A percentile compares a stretch with the other conserved stretches of the same genome.
Evolutionary conservation across 1,284 basidiomycete genomes (phyloP).

Genomic region (Apiotrichum brassicae): DNA sequence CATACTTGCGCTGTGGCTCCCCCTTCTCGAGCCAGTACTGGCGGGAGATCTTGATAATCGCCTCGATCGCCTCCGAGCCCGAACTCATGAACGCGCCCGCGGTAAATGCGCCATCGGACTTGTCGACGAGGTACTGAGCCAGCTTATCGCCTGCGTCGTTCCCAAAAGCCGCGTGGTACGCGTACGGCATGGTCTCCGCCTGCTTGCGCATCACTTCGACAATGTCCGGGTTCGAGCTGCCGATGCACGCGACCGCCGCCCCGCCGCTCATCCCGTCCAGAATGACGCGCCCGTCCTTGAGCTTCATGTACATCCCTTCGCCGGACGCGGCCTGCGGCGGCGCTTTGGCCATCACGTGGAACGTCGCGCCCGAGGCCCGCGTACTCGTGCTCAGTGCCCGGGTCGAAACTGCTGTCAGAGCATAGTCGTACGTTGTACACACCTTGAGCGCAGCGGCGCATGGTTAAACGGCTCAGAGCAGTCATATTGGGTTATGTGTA

Average conservation of each 20-base stretch:
- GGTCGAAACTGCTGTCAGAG: no score
- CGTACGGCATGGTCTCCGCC: conserved; percentile 23
- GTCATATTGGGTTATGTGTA: no score
- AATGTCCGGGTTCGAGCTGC: conserved; percentile 60
- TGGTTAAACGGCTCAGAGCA: no score
- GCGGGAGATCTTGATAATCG: conserved; percentile 28
- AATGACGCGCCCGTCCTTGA: conserved; percentile 20
- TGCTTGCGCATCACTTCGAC: conserved; percentile 24
- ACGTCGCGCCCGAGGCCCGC: neutral
- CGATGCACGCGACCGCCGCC: conserved; percentile 73
- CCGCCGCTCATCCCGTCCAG: conserved; percentile 54
- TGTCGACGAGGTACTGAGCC: conserved; percentile 18
- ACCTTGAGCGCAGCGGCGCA: no score
- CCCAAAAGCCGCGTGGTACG: conserved; percentile 24
- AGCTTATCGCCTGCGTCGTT: conserved; percentile 22
- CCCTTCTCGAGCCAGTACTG: conserved; percentile 55
- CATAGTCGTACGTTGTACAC: no score
- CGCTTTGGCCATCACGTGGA: conserved; percentile 4
- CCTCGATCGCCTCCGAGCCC: conserved; percentile 33
- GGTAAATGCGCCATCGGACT: conserved; percentile 21
- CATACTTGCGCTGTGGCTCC: conserved; percentile 63
- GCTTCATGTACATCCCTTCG: conserved; percentile 2
- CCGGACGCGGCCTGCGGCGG: neutral
- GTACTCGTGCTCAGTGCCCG: no score
- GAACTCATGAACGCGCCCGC: conserved; percentile 29